Evolutionary conservation across 2,329 filamentous ascomycete species (phyloP).

Genomic region (Huntiella moniliformis): DNA sequence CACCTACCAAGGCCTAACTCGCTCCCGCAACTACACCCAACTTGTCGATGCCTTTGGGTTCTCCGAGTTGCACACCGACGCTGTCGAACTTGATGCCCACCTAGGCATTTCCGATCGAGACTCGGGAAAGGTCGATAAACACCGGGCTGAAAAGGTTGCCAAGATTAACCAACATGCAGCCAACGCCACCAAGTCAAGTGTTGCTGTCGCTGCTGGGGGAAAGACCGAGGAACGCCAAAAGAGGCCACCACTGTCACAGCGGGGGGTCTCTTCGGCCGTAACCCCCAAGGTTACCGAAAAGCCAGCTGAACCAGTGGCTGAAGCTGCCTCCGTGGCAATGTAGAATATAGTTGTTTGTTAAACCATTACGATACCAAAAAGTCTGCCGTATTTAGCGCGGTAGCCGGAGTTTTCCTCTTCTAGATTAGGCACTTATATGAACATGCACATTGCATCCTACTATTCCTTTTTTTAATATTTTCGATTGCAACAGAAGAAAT

Average conservation of each 20-base stretch:
- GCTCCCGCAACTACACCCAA: slow-evolving; percentile 52
- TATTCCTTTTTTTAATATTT: slow-evolving; percentile 2
- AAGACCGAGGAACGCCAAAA: slow-evolving; percentile 20
- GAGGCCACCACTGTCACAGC: slow-evolving; percentile 21
- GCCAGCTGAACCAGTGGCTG: neutral
- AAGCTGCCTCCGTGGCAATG: neutral
- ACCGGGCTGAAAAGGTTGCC: slow-evolving; percentile 10
- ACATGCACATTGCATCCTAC: neutral
- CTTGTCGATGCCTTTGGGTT: slow-evolving; percentile 47
- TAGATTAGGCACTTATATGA: too few species aligned
- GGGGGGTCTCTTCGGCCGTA: slow-evolving; percentile 14
- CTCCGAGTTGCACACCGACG: slow-evolving; percentile 42
- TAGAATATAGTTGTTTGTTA: neutral
- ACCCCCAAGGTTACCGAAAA: slow-evolving; percentile 3
- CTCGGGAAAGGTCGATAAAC: slow-evolving; percentile 9
- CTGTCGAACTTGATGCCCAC: slow-evolving; percentile 44
- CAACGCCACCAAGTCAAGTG: slow-evolving; percentile 16
- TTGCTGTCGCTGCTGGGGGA: slow-evolving; percentile 30
- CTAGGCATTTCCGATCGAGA: slow-evolving; percentile 23
- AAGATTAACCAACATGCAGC: slow-evolving; percentile 15
- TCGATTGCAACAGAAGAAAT: slow-evolving; percentile 9
- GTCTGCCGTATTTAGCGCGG: neutral
- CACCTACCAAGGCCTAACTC: slow-evolving; percentile 40
- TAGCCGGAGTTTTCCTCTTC: slow-evolving; percentile 3
- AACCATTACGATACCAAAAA: slow-evolving; percentile 1